phyloP scores from a whole-genome alignment of 164 flowering plant genomes.

The Brasenia schreberi region DNA sequence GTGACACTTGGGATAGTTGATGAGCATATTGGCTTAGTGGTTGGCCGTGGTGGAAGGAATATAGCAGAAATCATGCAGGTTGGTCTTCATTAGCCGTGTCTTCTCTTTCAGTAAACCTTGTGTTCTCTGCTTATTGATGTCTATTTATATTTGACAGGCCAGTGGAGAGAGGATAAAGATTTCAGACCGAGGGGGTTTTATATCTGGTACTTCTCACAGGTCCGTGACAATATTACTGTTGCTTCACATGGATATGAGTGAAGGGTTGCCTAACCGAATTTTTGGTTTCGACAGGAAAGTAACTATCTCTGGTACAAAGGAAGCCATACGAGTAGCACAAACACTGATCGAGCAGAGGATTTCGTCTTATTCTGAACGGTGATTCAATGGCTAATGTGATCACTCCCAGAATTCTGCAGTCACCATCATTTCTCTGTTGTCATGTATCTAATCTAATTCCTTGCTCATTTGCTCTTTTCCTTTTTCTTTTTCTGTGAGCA shows the following conservation, averaged over 20 bases:
- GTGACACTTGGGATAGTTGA: constrained; percentile 85
- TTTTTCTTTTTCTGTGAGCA: not conserved
- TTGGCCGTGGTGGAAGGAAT: constrained; percentile 93
- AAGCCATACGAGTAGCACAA: constrained; percentile 73
- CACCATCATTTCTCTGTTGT: not conserved
- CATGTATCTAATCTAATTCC: not conserved
- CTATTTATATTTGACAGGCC: constrained; percentile 16
- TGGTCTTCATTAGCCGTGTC: constrained; percentile 2
- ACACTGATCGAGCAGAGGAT: constrained; percentile 74
- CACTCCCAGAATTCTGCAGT: not conserved
- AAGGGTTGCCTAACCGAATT: not conserved
- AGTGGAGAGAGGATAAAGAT: constrained; percentile 94
- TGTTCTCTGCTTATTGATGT: not conserved
- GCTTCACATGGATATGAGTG: not conserved
- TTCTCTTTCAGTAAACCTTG: not conserved
- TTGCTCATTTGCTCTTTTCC: not conserved
- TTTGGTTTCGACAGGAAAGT: constrained; percentile 61
- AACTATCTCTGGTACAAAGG: constrained; percentile 87
- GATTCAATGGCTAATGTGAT: constrained; percentile 3
- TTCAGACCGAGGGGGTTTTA: constrained; percentile 93
- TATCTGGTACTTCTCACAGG: constrained; percentile 89
- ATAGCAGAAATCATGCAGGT: constrained; percentile 90
- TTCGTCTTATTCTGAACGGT: constrained; percentile 57
- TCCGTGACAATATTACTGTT: constrained; percentile 8
- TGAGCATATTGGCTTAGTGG: constrained; percentile 84